Percentiles rank a stretch among this genome's conserved stretches.
phyloP scores from a whole-genome alignment of 768 basidiomycete genomes.

The Serendipita vermifera region DNA sequence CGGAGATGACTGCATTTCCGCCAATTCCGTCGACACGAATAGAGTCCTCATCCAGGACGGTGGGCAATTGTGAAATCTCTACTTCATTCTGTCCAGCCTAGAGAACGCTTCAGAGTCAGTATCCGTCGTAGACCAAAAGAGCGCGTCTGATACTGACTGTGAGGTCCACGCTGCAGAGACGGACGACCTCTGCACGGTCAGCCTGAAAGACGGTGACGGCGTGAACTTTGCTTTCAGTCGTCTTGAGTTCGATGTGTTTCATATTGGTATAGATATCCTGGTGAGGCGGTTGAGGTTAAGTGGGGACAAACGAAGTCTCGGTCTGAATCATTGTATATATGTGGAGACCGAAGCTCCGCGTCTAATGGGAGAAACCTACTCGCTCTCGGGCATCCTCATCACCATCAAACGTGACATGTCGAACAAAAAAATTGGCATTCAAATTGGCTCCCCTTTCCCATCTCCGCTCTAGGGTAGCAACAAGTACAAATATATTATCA shows the following conservation, averaged over 20 bases:
- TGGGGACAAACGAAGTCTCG: too few species aligned
- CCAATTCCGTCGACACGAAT: constrained; percentile 42
- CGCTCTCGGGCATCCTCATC: too few species aligned
- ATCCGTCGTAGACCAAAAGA: not conserved
- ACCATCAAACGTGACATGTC: too few species aligned
- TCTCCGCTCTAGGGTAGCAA: too few species aligned
- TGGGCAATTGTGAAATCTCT: constrained; percentile 35
- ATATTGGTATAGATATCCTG: too few species aligned
- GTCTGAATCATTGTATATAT: too few species aligned
- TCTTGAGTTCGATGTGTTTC: constrained; percentile 11
- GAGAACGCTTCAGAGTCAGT: not conserved
- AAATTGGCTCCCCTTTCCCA: too few species aligned
- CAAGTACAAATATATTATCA: too few species aligned
- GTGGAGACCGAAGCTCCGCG: too few species aligned
- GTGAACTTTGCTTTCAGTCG: constrained; percentile 2
- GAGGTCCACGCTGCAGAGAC: constrained; percentile 9
- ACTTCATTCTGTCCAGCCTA: constrained; percentile 44
- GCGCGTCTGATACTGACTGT: not conserved
- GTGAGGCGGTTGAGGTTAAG: too few species aligned
- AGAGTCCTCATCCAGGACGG: constrained; percentile 38
- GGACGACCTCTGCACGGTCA: constrained; percentile 11
- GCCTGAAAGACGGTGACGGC: constrained; percentile 12
- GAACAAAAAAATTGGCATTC: too few species aligned
- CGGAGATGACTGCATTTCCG: constrained; percentile 35
- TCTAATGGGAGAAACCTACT: too few species aligned